Conservation (phyloP, 805 yeast genomes). For the Ogataea siamensis region DNA sequence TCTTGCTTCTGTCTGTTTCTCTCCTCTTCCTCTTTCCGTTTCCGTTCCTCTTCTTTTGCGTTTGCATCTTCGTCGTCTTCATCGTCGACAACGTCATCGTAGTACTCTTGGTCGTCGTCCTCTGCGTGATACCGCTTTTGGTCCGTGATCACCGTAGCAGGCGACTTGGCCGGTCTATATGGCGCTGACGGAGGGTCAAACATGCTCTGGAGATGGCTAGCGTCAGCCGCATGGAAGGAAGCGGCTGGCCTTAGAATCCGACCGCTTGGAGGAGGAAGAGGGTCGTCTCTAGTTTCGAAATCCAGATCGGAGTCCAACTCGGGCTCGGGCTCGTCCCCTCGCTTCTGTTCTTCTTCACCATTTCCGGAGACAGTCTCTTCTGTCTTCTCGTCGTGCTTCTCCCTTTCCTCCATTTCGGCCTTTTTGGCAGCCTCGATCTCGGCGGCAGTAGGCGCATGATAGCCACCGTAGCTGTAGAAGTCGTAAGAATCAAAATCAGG, state of each 20-base stretch:
- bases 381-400: neutral
- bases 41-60: slow-evolving; percentile 23
- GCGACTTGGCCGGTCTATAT: slow-evolving; percentile 16
- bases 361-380: neutral
- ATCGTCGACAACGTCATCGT: slow-evolving; percentile 32
- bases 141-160: slow-evolving; percentile 27
- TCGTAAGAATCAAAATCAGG: slow-evolving; percentile 24
- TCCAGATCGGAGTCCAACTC: slow-evolving; percentile 5
- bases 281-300: slow-evolving; percentile 11
- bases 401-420: slow-evolving; percentile 7
- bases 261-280: slow-evolving; percentile 22
- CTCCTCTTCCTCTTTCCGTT: slow-evolving; percentile 13
- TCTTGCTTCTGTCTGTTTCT: slow-evolving; percentile 14
- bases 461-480: slow-evolving; percentile 35
- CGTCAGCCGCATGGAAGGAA: slow-evolving; percentile 13
- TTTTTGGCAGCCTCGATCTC: slow-evolving; percentile 8
- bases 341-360: neutral
- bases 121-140: slow-evolving; percentile 29
- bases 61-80: slow-evolving; percentile 46
- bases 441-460: slow-evolving; percentile 24
- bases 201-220: slow-evolving; percentile 25
- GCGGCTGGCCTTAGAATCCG: slow-evolving; percentile 22
- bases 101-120: slow-evolving; percentile 31
- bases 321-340: slow-evolving; percentile 1
- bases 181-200: slow-evolving; percentile 30